Base-by-base conservation (phyloP, 225 moss, liverwort and hornwort species). In the Pleurozium schreberi region DNA sequence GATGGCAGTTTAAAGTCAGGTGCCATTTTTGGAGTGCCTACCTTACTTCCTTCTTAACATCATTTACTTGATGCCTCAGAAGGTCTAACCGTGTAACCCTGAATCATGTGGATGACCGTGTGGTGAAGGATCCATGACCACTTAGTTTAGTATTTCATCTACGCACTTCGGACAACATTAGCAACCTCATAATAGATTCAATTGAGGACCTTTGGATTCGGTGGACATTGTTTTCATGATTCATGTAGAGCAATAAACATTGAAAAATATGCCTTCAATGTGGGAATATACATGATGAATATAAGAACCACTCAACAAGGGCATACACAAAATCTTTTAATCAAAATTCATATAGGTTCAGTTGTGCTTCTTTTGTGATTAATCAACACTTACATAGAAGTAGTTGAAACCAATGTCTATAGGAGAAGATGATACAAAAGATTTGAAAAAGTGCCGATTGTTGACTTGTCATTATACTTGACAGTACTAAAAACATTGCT, bases 101-200 rank as follows among this genome's bases (percentile, higher is more conserved):
- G 8, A 40, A 69, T 36, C 18, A 5, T 36, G 36, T 9, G 10
- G 17, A n/a, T 68, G 68, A n/a, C 12, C 7, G 2, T 21, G n/a
- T n/a, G 23, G 13, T 22, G 23, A 12, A 68, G n/a, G 22, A 68
- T 2, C 68, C 22, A 68, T 68, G 4, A 69, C 14, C 13, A 40
- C 2, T 68, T 68, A 13, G 23, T 68, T 40, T 2, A n/a, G 7
- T 68, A n/a, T 69, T 14, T 69, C 40, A 70, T 42, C 8, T 1
- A 1, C 14, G 14, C 14, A 14, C 14, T 3, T 0, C 1, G 1
- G 26, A 6, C 27, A 26, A 42, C 4, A 26, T 5, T 70, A 42
- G 26, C n/a, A 70, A 70, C 42, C 15, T 70, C 26, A 42, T 26
- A 26, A 42, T 42, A 42, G 15, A 70, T 70, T 70, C 14, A 8